Conservation (phyloP, 306 rosid species). For the Rosa chinensis region DNA sequence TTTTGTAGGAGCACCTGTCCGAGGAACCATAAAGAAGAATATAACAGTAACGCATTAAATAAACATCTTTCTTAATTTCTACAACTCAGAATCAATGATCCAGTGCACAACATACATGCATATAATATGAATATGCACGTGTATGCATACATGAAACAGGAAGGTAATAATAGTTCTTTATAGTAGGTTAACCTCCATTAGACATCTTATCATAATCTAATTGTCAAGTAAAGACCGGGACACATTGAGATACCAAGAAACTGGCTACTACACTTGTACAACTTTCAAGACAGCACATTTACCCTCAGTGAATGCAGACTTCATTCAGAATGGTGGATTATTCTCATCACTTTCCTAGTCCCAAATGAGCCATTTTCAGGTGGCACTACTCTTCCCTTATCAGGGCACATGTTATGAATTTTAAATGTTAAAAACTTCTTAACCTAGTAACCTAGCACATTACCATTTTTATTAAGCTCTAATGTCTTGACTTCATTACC, state of each 20-base stretch:
- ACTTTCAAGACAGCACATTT: neutral
- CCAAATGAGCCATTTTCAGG: neutral
- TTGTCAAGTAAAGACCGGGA: neutral
- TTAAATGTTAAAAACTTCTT: neutral
- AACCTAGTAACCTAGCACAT: neutral
- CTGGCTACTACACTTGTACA: neutral
- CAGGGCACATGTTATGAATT: neutral
- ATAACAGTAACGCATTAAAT: slow-evolving; percentile 17
- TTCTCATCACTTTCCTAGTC: neutral
- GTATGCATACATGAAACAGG: neutral
- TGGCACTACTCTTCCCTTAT: neutral
- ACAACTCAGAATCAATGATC: neutral
- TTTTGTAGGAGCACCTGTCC: slow-evolving; percentile 47
- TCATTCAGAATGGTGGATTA: neutral
- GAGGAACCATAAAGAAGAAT: slow-evolving; percentile 27
- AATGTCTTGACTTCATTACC: neutral
- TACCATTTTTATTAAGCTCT: neutral
- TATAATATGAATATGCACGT: too few species aligned
- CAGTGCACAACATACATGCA: neutral
- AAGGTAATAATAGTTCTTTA: neutral
- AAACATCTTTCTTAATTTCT: neutral
- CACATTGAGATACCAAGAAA: neutral
- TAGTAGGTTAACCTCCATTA: neutral
- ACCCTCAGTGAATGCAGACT: neutral
- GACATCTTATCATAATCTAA: neutral